Base-by-base conservation (phyloP, 1,284 basidiomycete genomes). In the Cryptococcus maquisensis region DNA sequence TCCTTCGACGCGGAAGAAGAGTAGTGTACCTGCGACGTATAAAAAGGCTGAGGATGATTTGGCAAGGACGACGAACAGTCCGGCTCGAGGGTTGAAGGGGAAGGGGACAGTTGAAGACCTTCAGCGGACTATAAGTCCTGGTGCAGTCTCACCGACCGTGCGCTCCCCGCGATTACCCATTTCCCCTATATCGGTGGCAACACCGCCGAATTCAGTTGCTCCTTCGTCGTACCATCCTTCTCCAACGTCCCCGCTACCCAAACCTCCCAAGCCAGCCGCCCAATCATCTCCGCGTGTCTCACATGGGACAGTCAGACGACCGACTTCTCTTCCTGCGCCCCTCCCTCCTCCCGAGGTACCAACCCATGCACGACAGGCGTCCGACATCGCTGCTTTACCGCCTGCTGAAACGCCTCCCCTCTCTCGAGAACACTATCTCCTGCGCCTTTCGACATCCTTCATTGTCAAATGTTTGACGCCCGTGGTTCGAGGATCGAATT, bases 391-490 rank as follows among this genome's bases (percentile, higher is more conserved):
- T 10, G 28, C 28, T 8, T 32, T 32, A 32, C 28, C 28, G 28
- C 28, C 59, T 5, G 54, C 59, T 16, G 37, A 57, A 2, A 16
- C 51, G 3, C 37, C 59, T 18, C 45, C 53, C 8, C 55, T 72
- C 4, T 68, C 69, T 10, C 59, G 59, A 15, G 67, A 73, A n/a
- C 74, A 75, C 53, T 76, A 71, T 51, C 61, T 63, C 46, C 56
- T 76, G 15, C 67, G 74, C 0, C 59, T 76, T 6, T 63, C 74
- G 0, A 64, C 66, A 16, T 67, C 71, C 0, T 74, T 68, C 53
- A 54, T 76, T 13, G 65, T 71, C 54, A 69, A 66, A 45, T 57
- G 65, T 9, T 56, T 76, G 26, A 62, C 67, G 12, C 69, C 71
- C 3, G 54, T 69, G 12, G 45, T 73, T 23, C 58, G 62, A 3